Conservation (phyloP, 2,329 filamentous ascomycete species). For the Fonsecaea nubica region DNA sequence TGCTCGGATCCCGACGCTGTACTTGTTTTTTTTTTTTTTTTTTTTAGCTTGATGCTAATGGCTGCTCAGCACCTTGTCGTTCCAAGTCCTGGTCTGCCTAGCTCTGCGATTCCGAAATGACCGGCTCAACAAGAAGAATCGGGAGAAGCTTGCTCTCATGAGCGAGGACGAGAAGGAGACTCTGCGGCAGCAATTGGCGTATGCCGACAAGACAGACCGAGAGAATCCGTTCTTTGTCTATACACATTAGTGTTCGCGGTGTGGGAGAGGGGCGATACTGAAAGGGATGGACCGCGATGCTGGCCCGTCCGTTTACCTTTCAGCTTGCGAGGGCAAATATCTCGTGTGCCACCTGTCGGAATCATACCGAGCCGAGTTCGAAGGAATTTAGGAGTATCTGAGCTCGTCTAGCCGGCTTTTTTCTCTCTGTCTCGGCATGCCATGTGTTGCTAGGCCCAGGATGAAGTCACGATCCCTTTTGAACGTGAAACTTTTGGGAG, state of each 20-base stretch:
- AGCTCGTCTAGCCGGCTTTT: too few species aligned
- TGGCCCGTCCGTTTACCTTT: neutral
- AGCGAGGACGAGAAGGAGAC: conserved; percentile 41
- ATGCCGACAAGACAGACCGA: conserved; percentile 42
- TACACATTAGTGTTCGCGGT: conserved; percentile 31
- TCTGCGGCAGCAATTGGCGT: conserved; percentile 42
- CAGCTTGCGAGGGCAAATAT: too few species aligned
- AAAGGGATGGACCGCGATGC: neutral
- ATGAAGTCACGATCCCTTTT: too few species aligned
- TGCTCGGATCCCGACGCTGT: neutral
- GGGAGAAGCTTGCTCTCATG: conserved; percentile 41
- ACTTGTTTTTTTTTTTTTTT: conserved; percentile 41
- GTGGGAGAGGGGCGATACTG: neutral
- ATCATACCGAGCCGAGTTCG: too few species aligned
- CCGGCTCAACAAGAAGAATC: conserved; percentile 43
- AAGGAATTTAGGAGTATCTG: too few species aligned
- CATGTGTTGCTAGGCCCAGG: too few species aligned
- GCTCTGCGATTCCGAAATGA: conserved; percentile 43
- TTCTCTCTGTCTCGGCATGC: too few species aligned
- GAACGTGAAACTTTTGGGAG: too few species aligned
- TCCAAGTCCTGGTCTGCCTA: conserved; percentile 43
- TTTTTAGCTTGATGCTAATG: conserved; percentile 36
- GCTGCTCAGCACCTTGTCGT: conserved; percentile 43
- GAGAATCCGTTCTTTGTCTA: conserved; percentile 43
- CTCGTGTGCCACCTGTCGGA: too few species aligned